phyloP scores from a whole-genome alignment of 2,329 filamentous ascomycete genomes.

The Aspergillus oerlinghausenensis region DNA sequence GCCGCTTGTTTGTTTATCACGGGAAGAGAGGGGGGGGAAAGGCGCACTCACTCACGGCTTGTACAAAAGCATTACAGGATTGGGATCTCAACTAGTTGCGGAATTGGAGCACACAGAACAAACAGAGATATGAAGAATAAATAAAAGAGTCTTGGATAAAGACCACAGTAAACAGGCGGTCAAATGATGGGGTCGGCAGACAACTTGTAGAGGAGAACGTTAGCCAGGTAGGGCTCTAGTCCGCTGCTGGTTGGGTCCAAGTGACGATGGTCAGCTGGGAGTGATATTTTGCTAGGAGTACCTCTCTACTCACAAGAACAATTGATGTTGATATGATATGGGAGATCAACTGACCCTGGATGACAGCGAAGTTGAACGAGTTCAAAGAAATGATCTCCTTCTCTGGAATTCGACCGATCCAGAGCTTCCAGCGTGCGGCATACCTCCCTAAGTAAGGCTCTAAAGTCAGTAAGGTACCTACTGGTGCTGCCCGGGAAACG shows the following conservation, averaged over 20 bases:
- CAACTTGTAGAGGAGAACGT: not conserved
- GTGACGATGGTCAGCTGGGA: not conserved
- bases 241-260: not conserved
- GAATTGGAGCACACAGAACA: not conserved
- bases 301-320: not conserved
- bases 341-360: not conserved
- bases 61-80: not conserved
- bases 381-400: not conserved
- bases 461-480: not conserved
- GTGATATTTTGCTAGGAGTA: not conserved
- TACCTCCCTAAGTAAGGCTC: not conserved
- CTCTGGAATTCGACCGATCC: not conserved
- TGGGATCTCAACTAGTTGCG: not conserved
- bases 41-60: conserved; percentile 1
- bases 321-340: not conserved
- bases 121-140: not conserved
- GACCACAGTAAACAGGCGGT: conserved; percentile 10
- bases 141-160: conserved; percentile 1
- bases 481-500: not conserved
- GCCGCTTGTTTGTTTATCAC: conserved; percentile 10
- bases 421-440: not conserved
- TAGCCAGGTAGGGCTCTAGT: not conserved
- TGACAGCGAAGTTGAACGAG: not conserved
- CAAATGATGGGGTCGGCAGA: conserved; percentile 6
- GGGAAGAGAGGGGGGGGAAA: not conserved